A percentile compares a stretch with the other conserved stretches of the same genome.
Conservation (phyloP, 768 basidiomycete species). For the Suillus alpinus region DNA sequence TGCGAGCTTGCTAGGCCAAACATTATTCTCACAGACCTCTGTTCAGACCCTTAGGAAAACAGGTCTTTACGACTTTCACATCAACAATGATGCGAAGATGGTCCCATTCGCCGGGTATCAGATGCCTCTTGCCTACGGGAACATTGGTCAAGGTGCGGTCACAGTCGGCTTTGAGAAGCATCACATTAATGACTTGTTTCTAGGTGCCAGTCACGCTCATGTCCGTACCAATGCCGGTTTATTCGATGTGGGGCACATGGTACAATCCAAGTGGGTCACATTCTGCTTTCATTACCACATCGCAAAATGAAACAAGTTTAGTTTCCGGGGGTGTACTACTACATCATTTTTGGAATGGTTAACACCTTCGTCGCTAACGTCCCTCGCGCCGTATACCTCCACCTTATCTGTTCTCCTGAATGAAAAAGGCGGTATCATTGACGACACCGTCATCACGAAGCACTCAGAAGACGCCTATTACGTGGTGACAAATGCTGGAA, state of each 20-base stretch:
- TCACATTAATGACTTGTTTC: conserved; percentile 3
- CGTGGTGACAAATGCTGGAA: conserved; percentile 94
- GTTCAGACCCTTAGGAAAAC: conserved; percentile 54
- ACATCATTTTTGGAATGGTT: conserved; percentile 86
- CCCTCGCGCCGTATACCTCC: conserved; percentile 69
- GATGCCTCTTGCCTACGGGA: conserved; percentile 89
- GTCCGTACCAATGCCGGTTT: conserved; percentile 80
- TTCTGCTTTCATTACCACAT: background rate
- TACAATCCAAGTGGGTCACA: conserved; percentile 75
- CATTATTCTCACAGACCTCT: background rate
- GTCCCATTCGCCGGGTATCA: conserved; percentile 93
- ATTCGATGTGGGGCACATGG: conserved; percentile 99
- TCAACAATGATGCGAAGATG: conserved; percentile 85
- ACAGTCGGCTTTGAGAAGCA: conserved; percentile 5
- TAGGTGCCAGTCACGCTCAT: conserved; percentile 89
- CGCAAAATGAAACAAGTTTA: conserved; percentile 26
- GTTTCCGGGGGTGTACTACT: conserved; percentile 78
- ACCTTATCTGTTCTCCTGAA: conserved; percentile 90
- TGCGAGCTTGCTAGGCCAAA: too few relatives aligned
- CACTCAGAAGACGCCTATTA: conserved; percentile 81
- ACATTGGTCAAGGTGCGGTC: conserved; percentile 70
- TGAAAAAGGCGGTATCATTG: conserved; percentile 89
- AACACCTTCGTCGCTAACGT: conserved; percentile 76
- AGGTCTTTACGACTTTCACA: conserved; percentile 85
- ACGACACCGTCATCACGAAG: conserved; percentile 91